Evolutionary conservation across 331 rosid species (phyloP).

Genomic region (Pyracantha coccinea): DNA sequence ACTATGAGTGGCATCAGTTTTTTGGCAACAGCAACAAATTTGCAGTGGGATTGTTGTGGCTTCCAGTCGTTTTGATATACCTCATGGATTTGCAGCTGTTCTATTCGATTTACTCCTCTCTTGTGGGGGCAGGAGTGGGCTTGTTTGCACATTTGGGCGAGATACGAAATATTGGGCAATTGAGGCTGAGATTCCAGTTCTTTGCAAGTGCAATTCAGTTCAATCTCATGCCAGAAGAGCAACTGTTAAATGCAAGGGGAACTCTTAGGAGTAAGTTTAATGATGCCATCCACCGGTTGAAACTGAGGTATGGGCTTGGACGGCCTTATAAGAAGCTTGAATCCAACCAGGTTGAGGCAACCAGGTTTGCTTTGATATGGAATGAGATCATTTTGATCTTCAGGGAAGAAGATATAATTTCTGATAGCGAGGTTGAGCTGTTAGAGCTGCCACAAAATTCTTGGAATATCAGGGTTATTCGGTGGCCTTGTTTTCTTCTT

Average conservation of each 20-base stretch:
- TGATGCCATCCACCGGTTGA: conserved; percentile 83
- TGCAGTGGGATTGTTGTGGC: conserved; percentile 74
- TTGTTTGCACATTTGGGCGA: conserved; percentile 92
- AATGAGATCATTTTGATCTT: conserved; percentile 81
- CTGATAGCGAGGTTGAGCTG: conserved; percentile 82
- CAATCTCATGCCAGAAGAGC: conserved; percentile 99
- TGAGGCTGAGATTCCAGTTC: conserved; percentile 92
- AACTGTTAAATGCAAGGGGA: conserved; percentile 69
- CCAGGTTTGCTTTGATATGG: conserved; percentile 93
- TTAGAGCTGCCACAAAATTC: conserved; percentile 84
- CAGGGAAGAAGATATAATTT: conserved; percentile 96
- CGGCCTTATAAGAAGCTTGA: conserved; percentile 86
- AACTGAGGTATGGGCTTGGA: conserved; percentile 95
- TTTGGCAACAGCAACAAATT: conserved; percentile 48
- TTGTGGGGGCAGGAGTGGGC: conserved; percentile 84
- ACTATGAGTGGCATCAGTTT: conserved; percentile 64
- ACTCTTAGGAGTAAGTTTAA: conserved; percentile 72
- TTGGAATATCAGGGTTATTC: conserved; percentile 85
- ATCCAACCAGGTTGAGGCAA: conserved; percentile 88
- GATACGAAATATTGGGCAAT: conserved; percentile 81
- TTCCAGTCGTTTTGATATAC: conserved; percentile 84
- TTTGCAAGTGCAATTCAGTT: conserved; percentile 95
- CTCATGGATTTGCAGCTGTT: conserved; percentile 97
- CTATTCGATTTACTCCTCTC: conserved; percentile 89
- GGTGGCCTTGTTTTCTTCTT: conserved; percentile 97